Evolutionary conservation across 169 alveolate genomes (phyloP).

Genomic region (Haemoproteus tartakovskyi): DNA sequence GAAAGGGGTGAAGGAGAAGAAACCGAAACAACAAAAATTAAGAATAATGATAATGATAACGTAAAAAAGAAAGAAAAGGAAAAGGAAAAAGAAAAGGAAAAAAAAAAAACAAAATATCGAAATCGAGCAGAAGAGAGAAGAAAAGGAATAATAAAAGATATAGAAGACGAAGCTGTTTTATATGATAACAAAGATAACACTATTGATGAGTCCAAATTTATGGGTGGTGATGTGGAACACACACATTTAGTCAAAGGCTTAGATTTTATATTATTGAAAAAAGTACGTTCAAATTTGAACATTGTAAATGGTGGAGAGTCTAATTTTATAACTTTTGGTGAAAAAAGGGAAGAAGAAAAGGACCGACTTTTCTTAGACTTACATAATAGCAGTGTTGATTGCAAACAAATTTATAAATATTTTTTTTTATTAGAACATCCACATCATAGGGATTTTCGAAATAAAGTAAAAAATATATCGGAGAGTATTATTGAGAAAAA

Average conservation of each 20-base stretch:
- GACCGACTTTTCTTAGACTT: slow-evolving; percentile 14
- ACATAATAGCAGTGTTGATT: slow-evolving; percentile 67
- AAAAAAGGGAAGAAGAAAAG: slow-evolving; percentile 1
- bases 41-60: slow-evolving; percentile 29
- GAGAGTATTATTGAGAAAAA: slow-evolving; percentile 54
- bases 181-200: slow-evolving; percentile 47
- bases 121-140: slow-evolving; percentile 65
- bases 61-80: slow-evolving; percentile 41
- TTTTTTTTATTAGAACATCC: slow-evolving; percentile 73
- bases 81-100: slow-evolving; percentile 44
- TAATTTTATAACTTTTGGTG: slow-evolving; percentile 3
- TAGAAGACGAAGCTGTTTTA: slow-evolving; percentile 42
- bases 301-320: slow-evolving; percentile 24
- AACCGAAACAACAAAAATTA: no score
- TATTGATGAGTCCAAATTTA: slow-evolving; percentile 64
- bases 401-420: slow-evolving; percentile 66
- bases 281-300: slow-evolving; percentile 66
- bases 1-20: no score
- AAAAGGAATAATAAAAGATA: slow-evolving; percentile 60
- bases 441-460: slow-evolving; percentile 69
- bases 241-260: slow-evolving; percentile 80
- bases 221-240: slow-evolving; percentile 80
- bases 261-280: slow-evolving; percentile 73
- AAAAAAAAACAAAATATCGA: slow-evolving; percentile 44
- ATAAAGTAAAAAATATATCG: slow-evolving; percentile 60